Conservation (phyloP, 257 asterid genomes). For the Dorcoceras hygrometricum region DNA sequence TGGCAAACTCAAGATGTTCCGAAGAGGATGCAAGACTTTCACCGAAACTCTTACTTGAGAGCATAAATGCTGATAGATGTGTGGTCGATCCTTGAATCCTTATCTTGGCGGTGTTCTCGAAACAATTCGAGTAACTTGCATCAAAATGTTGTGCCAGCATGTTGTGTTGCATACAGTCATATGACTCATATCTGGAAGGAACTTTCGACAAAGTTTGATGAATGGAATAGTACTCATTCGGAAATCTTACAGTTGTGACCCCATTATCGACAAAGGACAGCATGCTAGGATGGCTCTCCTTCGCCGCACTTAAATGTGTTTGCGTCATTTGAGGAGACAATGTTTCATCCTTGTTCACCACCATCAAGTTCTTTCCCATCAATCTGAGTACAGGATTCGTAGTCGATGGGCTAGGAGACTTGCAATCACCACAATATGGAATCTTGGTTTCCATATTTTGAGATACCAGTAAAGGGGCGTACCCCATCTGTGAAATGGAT, state of each 20-base stretch:
- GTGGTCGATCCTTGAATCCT: slow-evolving; percentile 28
- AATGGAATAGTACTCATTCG: slow-evolving; percentile 27
- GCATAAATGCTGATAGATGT: slow-evolving; percentile 34
- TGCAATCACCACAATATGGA: slow-evolving; percentile 32
- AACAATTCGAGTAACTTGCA: slow-evolving; percentile 36
- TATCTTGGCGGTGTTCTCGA: slow-evolving; percentile 26
- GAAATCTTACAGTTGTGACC: slow-evolving; percentile 26
- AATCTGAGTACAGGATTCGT: slow-evolving; percentile 73
- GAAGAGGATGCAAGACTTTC: slow-evolving; percentile 30
- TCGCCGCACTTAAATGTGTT: slow-evolving; percentile 25
- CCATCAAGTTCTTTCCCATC: slow-evolving; percentile 94
- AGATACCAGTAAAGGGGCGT: slow-evolving; percentile 27
- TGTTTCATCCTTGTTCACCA: slow-evolving; percentile 61
- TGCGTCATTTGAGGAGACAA: slow-evolving; percentile 32
- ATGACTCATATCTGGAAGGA: slow-evolving; percentile 25
- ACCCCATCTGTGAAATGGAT: slow-evolving; percentile 25
- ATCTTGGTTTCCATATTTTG: slow-evolving; percentile 40
- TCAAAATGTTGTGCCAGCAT: slow-evolving; percentile 33
- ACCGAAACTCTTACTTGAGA: slow-evolving; percentile 29
- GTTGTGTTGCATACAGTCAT: slow-evolving; percentile 25
- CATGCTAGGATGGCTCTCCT: slow-evolving; percentile 25
- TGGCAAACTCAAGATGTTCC: slow-evolving; percentile 26
- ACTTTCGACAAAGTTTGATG: slow-evolving; percentile 30
- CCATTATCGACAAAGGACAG: slow-evolving; percentile 27
- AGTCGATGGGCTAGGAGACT: slow-evolving; percentile 53